Base-by-base conservation (phyloP, 148 eudicot genomes). In the Rhododendron ovatum region DNA sequence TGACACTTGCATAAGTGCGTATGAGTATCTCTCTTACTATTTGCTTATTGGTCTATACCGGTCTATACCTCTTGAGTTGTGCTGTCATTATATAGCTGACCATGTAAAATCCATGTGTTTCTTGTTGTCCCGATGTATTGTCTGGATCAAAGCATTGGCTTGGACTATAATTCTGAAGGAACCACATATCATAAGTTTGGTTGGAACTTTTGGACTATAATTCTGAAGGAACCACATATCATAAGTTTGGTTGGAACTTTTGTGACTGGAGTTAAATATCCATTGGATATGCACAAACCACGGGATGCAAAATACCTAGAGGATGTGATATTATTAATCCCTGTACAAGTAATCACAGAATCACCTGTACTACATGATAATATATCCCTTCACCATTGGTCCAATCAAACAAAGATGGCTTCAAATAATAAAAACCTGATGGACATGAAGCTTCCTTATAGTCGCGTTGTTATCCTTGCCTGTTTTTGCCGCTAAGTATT, bases 1-100 rank as follows among this genome's bases (percentile, higher is more conserved):
- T 47, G 98, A 96, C 87, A 89, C 89, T 4, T 96, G 98, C 89
- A 96, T 96, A 84, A 87, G 98, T 94, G 90, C 88, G 95, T 91
- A 20, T 33, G 81, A 33, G 9, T 28, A 75, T 75, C 12, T 41
- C 78, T 43, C 41, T 26, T 43, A 4, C 59, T 20, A 11, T 82
- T 82, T 12, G 61, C 30, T n/a, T 55, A 53, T 80, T 20, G 22
- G 11, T 57, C 55, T 51, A 80, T 14, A 18, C 18, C 17, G 22
- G 20, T 57, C 55, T 12, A 81, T 17, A 20, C 20, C 30, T 45
- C 12, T 83, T 30, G 41, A 6, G 41, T 69, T 26, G 78, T 45
- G 2, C 39, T 9, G 9, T 83, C 17, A 43, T 67, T 83, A 15
- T 41, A 45, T 28, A 41, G 55, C 53, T 63, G 17, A 61, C 17